phyloP scores from a whole-genome alignment of 352 stramenopile genomes.

The Phytophthora fragariae region DNA sequence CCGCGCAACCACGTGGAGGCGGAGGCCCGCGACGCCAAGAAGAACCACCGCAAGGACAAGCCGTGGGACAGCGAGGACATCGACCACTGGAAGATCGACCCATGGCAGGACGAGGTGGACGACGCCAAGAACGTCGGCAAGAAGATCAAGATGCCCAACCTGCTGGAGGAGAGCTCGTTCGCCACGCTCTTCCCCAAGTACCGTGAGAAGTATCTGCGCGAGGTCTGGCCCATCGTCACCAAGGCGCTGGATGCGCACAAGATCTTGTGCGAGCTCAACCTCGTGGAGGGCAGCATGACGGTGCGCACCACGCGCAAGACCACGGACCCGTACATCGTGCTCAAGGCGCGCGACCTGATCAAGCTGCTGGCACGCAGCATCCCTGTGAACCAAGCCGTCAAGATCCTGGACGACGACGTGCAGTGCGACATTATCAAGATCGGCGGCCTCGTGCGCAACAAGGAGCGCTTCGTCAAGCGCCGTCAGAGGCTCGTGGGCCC shows the following conservation, averaged over 20 bases:
- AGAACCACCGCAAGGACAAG: conserved; percentile 99
- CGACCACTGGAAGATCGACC: conserved; percentile 99
- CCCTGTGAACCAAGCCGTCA: conserved; percentile 94
- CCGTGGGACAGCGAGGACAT: conserved; percentile 98
- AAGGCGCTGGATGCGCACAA: conserved; percentile 96
- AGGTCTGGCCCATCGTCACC: conserved; percentile 99
- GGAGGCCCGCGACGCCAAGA: conserved; percentile 59
- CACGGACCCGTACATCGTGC: conserved; percentile 97
- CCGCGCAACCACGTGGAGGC: conserved; percentile 58
- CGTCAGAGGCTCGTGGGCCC: conserved; percentile 97
- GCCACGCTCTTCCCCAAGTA: conserved; percentile 99
- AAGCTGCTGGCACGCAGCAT: conserved; percentile 98
- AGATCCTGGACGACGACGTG: conserved; percentile 98
- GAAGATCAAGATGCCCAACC: conserved; percentile 71
- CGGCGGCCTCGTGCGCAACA: conserved; percentile 98
- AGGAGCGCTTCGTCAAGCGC: conserved; percentile 99
- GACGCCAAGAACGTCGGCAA: conserved; percentile 84
- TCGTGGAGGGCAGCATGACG: conserved; percentile 96
- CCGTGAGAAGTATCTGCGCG: conserved; percentile 98
- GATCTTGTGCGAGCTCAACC: conserved; percentile 98
- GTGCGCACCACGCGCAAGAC: conserved; percentile 96
- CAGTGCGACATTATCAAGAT: conserved; percentile 99
- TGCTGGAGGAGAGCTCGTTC: conserved; percentile 99
- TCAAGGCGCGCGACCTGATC: conserved; percentile 99
- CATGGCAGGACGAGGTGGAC: conserved; percentile 79